Evolutionary conservation across 768 basidiomycete genomes (phyloP), one percentile per base, ranked within the genome.

Genomic region (Udeniomyces megalosporus): DNA sequence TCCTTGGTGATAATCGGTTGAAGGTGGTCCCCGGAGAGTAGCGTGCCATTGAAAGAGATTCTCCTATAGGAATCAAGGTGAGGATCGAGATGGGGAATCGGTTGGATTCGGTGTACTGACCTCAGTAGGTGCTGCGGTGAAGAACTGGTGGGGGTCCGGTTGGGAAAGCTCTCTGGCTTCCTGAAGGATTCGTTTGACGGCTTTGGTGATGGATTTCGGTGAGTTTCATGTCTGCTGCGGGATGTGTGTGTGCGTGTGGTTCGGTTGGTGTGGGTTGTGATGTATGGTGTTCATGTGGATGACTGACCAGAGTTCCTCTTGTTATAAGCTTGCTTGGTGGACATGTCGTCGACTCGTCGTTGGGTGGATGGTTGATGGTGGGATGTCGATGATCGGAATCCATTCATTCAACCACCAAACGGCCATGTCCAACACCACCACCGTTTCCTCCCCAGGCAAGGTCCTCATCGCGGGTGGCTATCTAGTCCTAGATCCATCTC

Each of bases 1-100:
- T 2, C 74, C 93, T 58, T 88, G 89, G 73, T 89, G 87, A 66
- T 85, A 97, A 71, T 96, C 91, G 42, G 89, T 91, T 17, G 83
- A 88, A 15, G 79, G 70, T 1, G 91, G 82, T 2, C 92, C 93
- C 65, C 89, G 83, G 58, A 97, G 78, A n/a, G 93, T 96, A 71
- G 90, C 95, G 71, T 96, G 92, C 93, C 93, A 97, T 78, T 92
- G 88, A 70, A 91, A 91, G 66, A 91, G 88, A 72, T 91, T 86
- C 68, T 89, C 85, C 85, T 88, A 68, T 65, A 54, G 42, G 24
- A 35, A 24, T 46, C 42, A 61, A 61, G n/a, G 68, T 73, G 20
- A n/a, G 17, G 8, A 44, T 28, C 20, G 26, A 31, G 14, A 20
- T 1, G 34, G 24, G 24, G 20, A 12, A 32, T 11, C 11, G 4